Percentiles rank a stretch among this genome's conserved stretches.
These are phyloP conservation scores for Chrysoporthe cubensis DNA, from an alignment of 2,329 filamentous ascomycete genomes.

Conservation along the genomic window DNA sequence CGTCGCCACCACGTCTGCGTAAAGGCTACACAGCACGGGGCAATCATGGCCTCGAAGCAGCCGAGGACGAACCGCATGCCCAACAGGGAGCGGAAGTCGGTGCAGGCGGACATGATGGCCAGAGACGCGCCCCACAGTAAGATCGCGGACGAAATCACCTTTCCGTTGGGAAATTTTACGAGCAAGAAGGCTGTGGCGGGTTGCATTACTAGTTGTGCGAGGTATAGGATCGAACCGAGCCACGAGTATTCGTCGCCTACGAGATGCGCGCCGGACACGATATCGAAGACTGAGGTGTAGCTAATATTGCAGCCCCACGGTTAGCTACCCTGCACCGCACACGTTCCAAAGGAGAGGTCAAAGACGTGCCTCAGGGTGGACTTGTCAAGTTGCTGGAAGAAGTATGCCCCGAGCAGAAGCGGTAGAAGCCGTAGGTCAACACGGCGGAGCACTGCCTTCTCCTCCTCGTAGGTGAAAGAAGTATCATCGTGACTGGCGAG, in stretches of 20 bases:
- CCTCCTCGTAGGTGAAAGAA: constrained; percentile 53
- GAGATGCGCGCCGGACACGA: constrained; percentile 51
- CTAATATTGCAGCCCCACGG: constrained; percentile 17
- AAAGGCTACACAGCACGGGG: constrained; percentile 55
- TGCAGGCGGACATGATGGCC: constrained; percentile 55
- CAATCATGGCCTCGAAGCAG: constrained; percentile 52
- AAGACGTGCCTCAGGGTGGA: constrained; percentile 39
- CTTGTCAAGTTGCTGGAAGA: constrained; percentile 62
- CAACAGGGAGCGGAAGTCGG: constrained; percentile 50
- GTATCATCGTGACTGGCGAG: constrained; percentile 44
- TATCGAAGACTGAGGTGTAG: constrained; percentile 54
- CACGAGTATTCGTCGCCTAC: constrained; percentile 57
- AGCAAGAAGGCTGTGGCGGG: constrained; percentile 56
- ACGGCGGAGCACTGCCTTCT: constrained; percentile 47
- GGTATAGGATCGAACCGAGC: constrained; percentile 64
- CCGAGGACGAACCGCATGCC: constrained; percentile 50
- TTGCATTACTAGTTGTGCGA: constrained; percentile 64
- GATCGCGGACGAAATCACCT: constrained; percentile 55
- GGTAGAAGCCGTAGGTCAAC: constrained; percentile 56
- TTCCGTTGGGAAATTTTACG: constrained; percentile 58
- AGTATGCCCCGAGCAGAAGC: constrained; percentile 58
- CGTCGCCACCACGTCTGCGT: constrained; percentile 61
- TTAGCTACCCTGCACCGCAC: constrained; percentile 31
- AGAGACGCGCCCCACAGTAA: constrained; percentile 57
- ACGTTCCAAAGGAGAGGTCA: too few species aligned